Evolutionary conservation across 768 basidiomycete genomes (phyloP).

Genomic region (Podaxis mareebaensis): DNA sequence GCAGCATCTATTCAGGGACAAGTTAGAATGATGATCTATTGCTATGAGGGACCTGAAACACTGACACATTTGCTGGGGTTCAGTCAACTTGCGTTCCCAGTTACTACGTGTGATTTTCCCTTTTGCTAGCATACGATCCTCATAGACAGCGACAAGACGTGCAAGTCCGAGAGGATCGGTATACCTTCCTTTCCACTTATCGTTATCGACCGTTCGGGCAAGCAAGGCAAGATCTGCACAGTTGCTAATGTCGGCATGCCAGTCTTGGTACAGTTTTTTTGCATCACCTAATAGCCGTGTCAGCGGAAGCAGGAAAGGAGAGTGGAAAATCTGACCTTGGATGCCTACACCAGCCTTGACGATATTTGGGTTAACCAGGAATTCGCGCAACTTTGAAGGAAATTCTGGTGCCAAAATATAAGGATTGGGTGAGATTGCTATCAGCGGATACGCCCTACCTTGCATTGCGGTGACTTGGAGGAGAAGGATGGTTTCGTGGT

Average conservation of each 20-base stretch:
- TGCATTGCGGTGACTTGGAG: conserved; percentile 67
- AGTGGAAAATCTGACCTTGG: conserved; percentile 46
- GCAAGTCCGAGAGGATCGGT: conserved; percentile 60
- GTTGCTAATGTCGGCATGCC: conserved; percentile 44
- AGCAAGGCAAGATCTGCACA: conserved; percentile 73
- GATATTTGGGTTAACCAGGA: conserved; percentile 55
- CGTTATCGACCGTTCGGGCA: conserved; percentile 70
- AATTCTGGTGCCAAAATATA: conserved; percentile 39
- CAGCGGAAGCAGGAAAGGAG: conserved; percentile 16
- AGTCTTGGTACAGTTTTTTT: conserved; percentile 58
- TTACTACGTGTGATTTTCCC: conserved; percentile 65
- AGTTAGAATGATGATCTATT: conserved; percentile 9
- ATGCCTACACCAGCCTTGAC: conserved; percentile 76
- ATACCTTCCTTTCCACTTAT: conserved; percentile 73
- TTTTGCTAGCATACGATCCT: conserved; percentile 52
- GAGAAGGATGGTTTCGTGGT: conserved; percentile 52
- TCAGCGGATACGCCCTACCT: conserved; percentile 27
- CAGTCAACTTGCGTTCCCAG: conserved; percentile 58
- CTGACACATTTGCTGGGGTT: conserved; percentile 61
- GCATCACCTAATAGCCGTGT: conserved; percentile 53
- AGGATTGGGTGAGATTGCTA: not conserved
- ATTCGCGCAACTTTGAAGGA: conserved; percentile 46
- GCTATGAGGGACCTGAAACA: conserved; percentile 18
- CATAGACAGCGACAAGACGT: conserved; percentile 63
- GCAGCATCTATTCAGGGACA: conserved; percentile 53